Percentiles rank a stretch among this genome's conserved stretches.
Evolutionary conservation across 2,329 filamentous ascomycete genomes (phyloP).

Genomic region (Polytolypa hystricis): DNA sequence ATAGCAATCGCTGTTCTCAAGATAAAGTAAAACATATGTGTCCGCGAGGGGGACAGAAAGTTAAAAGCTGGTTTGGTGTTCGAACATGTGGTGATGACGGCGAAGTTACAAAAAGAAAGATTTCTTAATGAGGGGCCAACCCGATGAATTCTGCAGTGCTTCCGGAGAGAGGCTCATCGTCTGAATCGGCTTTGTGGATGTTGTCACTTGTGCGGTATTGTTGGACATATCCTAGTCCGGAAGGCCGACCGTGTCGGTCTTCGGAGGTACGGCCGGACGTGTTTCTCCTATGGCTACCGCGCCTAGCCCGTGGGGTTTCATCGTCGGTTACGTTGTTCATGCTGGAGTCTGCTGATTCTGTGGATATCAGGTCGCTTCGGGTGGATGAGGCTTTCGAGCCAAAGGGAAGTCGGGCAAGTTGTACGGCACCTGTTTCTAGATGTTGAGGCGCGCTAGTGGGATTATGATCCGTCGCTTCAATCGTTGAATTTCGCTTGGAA

Average conservation of each 20-base stretch:
- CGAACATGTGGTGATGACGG: too few relatives aligned
- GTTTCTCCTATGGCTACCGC: conserved; percentile 8
- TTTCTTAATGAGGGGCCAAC: conserved; percentile 15
- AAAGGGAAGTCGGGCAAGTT: conserved; percentile 33
- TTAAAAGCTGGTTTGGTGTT: too few relatives aligned
- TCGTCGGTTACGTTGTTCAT: conserved; percentile 20
- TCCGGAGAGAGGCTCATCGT: conserved; percentile 27
- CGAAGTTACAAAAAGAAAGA: too few relatives aligned
- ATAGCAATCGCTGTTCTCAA: too few relatives aligned
- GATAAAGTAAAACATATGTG: too few relatives aligned
- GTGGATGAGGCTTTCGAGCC: conserved; percentile 27
- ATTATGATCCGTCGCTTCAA: conserved; percentile 11
- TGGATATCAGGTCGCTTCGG: conserved; percentile 25
- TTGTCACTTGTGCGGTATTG: conserved; percentile 39
- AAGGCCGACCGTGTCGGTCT: conserved; percentile 27
- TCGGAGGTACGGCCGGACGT: conserved; percentile 11
- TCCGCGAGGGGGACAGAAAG: too few relatives aligned
- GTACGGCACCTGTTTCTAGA: conserved; percentile 1
- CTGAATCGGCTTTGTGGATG: conserved; percentile 33
- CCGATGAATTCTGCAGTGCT: conserved; percentile 36
- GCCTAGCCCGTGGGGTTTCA: conserved; percentile 10
- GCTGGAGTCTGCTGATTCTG: conserved; percentile 30
- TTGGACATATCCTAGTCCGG: conserved; percentile 40
- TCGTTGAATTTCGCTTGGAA: conserved; percentile 44
- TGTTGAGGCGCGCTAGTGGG: conserved; percentile 9